Base-by-base conservation (phyloP, 1,139 yeast genomes). In the Pichia inconspicua region DNA sequence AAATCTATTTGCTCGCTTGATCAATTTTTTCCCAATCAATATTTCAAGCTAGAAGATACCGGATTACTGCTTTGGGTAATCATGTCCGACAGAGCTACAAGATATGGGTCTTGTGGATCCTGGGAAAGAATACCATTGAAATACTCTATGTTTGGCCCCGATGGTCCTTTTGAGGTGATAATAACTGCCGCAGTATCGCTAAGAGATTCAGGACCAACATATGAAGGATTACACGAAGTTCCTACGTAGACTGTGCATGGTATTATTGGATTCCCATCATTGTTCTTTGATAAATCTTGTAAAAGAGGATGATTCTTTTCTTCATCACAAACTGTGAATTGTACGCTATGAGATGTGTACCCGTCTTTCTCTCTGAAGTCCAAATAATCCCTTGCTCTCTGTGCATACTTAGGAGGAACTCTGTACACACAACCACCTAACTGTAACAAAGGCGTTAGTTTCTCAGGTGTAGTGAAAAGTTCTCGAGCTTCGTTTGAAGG, bases 301-400 rank as follows among this genome's bases (percentile, higher is more conserved):
- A 44, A 39, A 22, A 44, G 39, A 11, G 32, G 41, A 12, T 37
- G 40, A n/a, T 37, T 14, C 6, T 22, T 35, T 25, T 31, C 14
- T 22, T 25, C 25, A 3, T 64, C 60, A 9, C 47, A 43, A 12
- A 83, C 69, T 52, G 75, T 74, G 60, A 88, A 88, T 2, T 80
- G 79, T 1, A 89, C 82, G n/a, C 70, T 66, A 56, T 84, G 87
- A 2, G 79, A 70, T 0, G 88, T 72, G 64, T 90, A 90, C 0
- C 97, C 97, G 60, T 88, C 89, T 62, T 89, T 88, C 59, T 90
- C 97, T 46, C 97, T 70, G 17, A 80, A 72, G 59, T 89, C 95
- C 42, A 90, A 70, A 57, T 88, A 84, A 15, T 75, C 80, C 40
- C 72, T 70, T 15, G 88, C 94, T 53, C 74, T 74, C 3, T 66